A percentile compares a stretch with the other conserved stretches of the same genome.
These are phyloP conservation scores for Penicillium steckii DNA, from an alignment of 495 filamentous ascomycete species.

Conservation along the genomic window DNA sequence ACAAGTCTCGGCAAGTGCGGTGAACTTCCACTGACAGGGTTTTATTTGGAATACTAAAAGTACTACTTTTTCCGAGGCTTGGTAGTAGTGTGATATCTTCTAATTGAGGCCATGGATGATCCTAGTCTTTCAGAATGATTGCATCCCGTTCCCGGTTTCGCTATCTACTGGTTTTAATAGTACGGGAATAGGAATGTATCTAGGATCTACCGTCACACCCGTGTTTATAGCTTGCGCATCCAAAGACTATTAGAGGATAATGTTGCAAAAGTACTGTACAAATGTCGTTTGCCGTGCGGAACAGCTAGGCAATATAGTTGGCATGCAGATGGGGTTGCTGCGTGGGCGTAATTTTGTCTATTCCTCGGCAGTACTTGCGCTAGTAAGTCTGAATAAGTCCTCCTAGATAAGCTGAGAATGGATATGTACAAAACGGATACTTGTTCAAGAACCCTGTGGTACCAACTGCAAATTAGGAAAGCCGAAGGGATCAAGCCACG, in stretches of 20 bases:
- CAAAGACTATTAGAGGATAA: constrained; percentile 5
- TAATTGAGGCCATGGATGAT: constrained; percentile 3
- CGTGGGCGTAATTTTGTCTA: too few relatives aligned
- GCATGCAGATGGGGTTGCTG: too few relatives aligned
- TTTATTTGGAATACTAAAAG: constrained; percentile 12
- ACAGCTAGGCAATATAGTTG: too few relatives aligned
- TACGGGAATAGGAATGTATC: constrained; percentile 4
- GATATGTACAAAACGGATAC: not conserved
- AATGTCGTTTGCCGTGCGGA: too few relatives aligned
- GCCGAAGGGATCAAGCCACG: not conserved
- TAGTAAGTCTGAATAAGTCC: too few relatives aligned
- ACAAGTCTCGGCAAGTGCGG: not conserved
- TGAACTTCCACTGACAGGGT: too few relatives aligned
- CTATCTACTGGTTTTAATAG: constrained; percentile 3
- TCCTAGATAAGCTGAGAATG: too few relatives aligned
- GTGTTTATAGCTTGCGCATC: constrained; percentile 8
- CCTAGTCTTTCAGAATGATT: constrained; percentile 5
- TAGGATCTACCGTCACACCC: constrained; percentile 18
- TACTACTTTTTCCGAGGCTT: constrained; percentile 1
- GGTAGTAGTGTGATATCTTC: constrained; percentile 2
- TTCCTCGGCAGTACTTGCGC: too few relatives aligned
- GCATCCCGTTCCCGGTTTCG: constrained; percentile 2
- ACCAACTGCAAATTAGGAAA: not conserved
- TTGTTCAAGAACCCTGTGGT: not conserved
- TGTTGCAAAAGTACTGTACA: constrained; percentile 16